Evolutionary conservation across 345 rosid genomes (phyloP).

Genomic region (Corchorus capsularis): DNA sequence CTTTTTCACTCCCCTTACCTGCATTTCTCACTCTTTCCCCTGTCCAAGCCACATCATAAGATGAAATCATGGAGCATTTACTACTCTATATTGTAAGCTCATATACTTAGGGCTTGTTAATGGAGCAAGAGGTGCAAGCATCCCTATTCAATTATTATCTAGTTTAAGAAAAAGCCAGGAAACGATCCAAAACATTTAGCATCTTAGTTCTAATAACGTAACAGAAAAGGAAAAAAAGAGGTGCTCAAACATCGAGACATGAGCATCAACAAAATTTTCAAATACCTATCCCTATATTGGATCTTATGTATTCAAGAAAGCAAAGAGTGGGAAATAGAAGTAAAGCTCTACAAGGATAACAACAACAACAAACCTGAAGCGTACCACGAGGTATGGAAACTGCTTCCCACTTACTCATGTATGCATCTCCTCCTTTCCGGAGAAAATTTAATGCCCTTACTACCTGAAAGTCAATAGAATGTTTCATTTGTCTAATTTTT

Average conservation of each 20-base stretch:
- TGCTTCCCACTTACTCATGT: slow-evolving; percentile 59
- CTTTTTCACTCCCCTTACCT: slow-evolving; percentile 1
- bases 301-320: background rate
- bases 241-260: background rate
- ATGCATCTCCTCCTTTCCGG: slow-evolving; percentile 55
- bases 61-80: background rate
- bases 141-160: background rate
- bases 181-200: background rate
- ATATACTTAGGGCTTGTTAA: background rate
- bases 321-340: slow-evolving; percentile 10
- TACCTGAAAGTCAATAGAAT: slow-evolving; percentile 50
- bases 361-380: slow-evolving; percentile 80
- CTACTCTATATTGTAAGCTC: background rate
- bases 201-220: background rate
- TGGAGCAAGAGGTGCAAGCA: background rate
- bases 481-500: slow-evolving; percentile 19
- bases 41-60: background rate
- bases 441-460: slow-evolving; percentile 78
- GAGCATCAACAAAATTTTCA: slow-evolving; percentile 5
- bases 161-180: background rate
- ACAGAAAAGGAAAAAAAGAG: background rate
- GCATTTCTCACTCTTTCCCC: background rate
- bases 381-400: slow-evolving; percentile 91
- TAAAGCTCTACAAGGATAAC: slow-evolving; percentile 14
- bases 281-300: background rate